Conservation (phyloP, 306 rosid genomes). For the Mucuna pruriens region DNA sequence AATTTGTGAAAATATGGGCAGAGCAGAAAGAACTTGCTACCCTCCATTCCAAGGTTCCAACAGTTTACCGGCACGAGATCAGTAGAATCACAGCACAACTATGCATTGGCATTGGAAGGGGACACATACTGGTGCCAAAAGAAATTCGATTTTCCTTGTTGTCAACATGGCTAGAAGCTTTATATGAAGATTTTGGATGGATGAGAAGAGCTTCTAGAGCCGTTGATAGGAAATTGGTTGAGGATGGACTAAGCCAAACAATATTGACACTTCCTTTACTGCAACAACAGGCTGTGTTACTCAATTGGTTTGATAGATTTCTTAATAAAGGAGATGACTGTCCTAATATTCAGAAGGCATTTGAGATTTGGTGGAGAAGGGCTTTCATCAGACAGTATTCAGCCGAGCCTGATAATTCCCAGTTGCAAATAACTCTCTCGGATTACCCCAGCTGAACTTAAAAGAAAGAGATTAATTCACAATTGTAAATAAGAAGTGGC, state of each 20-base stretch:
- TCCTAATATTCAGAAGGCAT: constrained; percentile 89
- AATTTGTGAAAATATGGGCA: constrained; percentile 88
- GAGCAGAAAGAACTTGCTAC: constrained; percentile 83
- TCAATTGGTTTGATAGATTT: constrained; percentile 83
- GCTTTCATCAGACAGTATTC: constrained; percentile 71
- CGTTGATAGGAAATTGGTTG: constrained; percentile 75
- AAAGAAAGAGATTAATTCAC: constrained; percentile 22
- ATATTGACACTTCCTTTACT: constrained; percentile 83
- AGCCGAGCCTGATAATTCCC: constrained; percentile 61
- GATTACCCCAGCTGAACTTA: constrained; percentile 67
- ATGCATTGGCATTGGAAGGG: constrained; percentile 83
- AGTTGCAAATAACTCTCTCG: constrained; percentile 69
- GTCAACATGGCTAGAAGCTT: constrained; percentile 89
- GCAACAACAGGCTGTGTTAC: constrained; percentile 78
- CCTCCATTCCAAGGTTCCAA: constrained; percentile 78
- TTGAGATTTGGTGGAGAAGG: constrained; percentile 98
- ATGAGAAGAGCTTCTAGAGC: constrained; percentile 75
- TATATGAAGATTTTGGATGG: constrained; percentile 93
- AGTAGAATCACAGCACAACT: constrained; percentile 84
- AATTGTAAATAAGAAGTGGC: constrained; percentile 41
- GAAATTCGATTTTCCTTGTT: constrained; percentile 70
- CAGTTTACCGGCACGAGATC: constrained; percentile 75
- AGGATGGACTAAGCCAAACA: constrained; percentile 85
- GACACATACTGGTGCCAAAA: constrained; percentile 75
- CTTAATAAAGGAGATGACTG: constrained; percentile 90